Conservation (phyloP, 345 rosid genomes). For the Hypericum perforatum region DNA sequence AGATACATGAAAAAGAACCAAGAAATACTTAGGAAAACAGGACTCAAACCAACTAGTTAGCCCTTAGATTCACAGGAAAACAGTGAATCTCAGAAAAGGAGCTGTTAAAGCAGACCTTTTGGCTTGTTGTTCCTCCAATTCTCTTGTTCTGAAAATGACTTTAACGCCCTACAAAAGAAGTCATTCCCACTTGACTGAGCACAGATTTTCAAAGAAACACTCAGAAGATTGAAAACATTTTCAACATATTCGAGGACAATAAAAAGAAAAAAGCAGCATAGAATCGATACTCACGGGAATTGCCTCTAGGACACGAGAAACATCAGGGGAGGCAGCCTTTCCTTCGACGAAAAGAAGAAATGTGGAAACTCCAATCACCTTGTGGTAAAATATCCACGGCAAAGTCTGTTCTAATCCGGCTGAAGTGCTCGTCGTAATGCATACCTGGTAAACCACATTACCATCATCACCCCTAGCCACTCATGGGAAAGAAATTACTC, state of each 20-base stretch:
- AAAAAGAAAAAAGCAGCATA: conserved; percentile 1
- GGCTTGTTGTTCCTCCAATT: conserved; percentile 80
- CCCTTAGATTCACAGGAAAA: background rate
- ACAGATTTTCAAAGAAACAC: conserved; percentile 1
- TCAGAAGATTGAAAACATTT: conserved; percentile 7
- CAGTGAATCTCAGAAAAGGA: background rate
- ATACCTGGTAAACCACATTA: conserved; percentile 36
- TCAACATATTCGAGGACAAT: background rate
- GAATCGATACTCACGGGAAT: conserved; percentile 48
- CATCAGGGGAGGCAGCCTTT: conserved; percentile 66
- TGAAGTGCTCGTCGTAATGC: conserved; percentile 79
- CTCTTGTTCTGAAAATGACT: conserved; percentile 69
- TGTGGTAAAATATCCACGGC: conserved; percentile 88
- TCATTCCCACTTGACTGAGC: conserved; percentile 1
- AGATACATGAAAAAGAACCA: conserved; percentile 1
- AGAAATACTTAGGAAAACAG: too few relatives aligned
- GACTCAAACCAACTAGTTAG: too few relatives aligned
- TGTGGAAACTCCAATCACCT: conserved; percentile 76
- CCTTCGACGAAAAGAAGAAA: conserved; percentile 93
- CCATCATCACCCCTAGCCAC: background rate
- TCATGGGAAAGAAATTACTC: too few relatives aligned
- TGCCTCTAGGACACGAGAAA: conserved; percentile 60
- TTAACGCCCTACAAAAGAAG: conserved; percentile 55
- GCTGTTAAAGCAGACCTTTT: conserved; percentile 37
- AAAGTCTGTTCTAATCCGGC: conserved; percentile 83